Base-by-base conservation (phyloP, 2,329 filamentous ascomycete species). In the Endocalyx cinctus region DNA sequence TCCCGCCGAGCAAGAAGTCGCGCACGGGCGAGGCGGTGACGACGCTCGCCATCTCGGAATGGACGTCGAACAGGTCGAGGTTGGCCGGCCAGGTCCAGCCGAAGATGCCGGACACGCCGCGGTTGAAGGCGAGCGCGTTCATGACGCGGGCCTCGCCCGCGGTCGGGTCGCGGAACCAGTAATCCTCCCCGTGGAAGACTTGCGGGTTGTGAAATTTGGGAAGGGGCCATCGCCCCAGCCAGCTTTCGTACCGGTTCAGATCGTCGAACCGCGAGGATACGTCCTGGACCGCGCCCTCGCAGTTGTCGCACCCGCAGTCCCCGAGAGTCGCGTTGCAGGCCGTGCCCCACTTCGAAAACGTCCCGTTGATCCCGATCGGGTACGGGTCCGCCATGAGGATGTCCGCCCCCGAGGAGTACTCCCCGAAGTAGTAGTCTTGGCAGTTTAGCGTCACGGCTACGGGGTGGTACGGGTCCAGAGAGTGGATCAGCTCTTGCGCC, bases 271-370 rank as follows among this genome's bases (percentile, higher is more conserved):
- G 57, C 10, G 38, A 29, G 2, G 60, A 23, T 0, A 80, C 69
- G 46, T 82, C 77, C 14, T 63, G 58, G 13, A 79, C 60, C n/a
- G 50, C 52, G 32, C 71, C 73, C 3, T 53, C 43, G 51, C 77
- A 82, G 52, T 74, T 69, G 48, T 82, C 77, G 53, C 78, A 82
- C 7, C 77, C 77, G 55, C 76, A 79, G 57, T 74, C 71, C 41
- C 77, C 77, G 33, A 78, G 72, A 0, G 76, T 80, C 4, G 57
- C 39, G 52, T 80, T 81, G 51, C 72, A 77, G 0, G 56, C 52
- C 0, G 76, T 81, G 37, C 66, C 62, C 64, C 74, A 81, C 26
- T 67, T 67, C 7, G 67, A 74, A 43, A 61, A 75, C 3, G 63
- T 70, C 5, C 66, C 57, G 55, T 79, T 77, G 43, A 72, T 70